Evolutionary conservation across 768 basidiomycete genomes (phyloP).

Genomic region (Phaeolepiota aurea): DNA sequence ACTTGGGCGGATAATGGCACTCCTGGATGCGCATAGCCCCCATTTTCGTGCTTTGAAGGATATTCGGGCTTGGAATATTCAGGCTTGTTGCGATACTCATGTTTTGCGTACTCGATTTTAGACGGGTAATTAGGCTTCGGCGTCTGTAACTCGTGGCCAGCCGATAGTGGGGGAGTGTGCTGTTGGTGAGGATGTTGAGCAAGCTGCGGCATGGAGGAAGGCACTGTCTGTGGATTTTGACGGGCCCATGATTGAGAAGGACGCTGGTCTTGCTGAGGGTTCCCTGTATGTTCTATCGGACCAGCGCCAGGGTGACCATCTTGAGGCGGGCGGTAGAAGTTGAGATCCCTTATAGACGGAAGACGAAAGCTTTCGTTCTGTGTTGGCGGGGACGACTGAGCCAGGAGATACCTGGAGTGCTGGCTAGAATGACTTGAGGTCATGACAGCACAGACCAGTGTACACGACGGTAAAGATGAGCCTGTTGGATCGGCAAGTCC

Average conservation of each 20-base stretch:
- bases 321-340: conserved; percentile 36
- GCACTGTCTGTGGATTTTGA: conserved; percentile 19
- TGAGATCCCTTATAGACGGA: conserved; percentile 68
- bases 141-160: conserved; percentile 26
- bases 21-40: conserved; percentile 39
- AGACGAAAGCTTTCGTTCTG: conserved; percentile 43
- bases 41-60: conserved; percentile 39
- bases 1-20: conserved; percentile 37
- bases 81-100: too few species aligned
- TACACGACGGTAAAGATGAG: conserved; percentile 12
- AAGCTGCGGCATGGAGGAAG: conserved; percentile 12
- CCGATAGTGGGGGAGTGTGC: conserved; percentile 38
- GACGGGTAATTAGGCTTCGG: conserved; percentile 33
- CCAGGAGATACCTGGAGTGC: conserved; percentile 26
- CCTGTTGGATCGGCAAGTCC: conserved; percentile 21
- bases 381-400: conserved; percentile 22
- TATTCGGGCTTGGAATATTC: conserved; percentile 34
- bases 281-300: conserved; percentile 17
- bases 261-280: conserved; percentile 20
- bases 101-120: conserved; percentile 15
- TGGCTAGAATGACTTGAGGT: conserved; percentile 39
- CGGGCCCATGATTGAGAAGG: conserved; percentile 28
- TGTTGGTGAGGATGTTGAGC: conserved; percentile 31
- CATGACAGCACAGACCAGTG: conserved; percentile 23
- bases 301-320: conserved; percentile 12